Conservation (phyloP, 805 yeast genomes). For the Martiniozyma abietophila region DNA sequence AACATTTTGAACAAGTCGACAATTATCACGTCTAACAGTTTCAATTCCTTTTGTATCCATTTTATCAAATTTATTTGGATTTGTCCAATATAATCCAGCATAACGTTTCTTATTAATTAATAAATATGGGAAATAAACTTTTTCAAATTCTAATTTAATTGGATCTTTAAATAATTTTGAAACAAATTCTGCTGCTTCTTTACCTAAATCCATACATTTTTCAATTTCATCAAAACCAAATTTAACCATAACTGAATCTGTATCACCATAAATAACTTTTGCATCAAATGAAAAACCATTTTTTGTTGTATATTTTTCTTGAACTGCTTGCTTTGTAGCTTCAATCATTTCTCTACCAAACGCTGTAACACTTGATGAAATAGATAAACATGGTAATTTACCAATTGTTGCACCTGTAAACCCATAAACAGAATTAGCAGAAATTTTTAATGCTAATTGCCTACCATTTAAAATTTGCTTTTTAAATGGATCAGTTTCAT, state of each 20-base stretch:
- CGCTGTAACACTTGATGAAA: constrained; percentile 91
- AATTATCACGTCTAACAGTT: constrained; percentile 96
- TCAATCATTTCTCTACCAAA: constrained; percentile 98
- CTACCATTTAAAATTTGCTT: constrained; percentile 93
- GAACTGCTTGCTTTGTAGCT: constrained; percentile 77
- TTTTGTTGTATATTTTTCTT: constrained; percentile 63
- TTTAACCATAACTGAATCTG: constrained; percentile 98
- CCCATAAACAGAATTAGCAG: constrained; percentile 98
- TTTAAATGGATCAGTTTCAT: constrained; percentile 90
- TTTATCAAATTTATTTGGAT: constrained; percentile 84
- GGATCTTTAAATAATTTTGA: constrained; percentile 75
- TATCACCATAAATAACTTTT: constrained; percentile 93
- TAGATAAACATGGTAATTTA: constrained; percentile 90
- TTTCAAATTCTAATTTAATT: constrained; percentile 91
- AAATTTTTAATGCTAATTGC: constrained; percentile 89
- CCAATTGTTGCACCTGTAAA: constrained; percentile 99
- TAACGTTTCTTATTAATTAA: constrained; percentile 93
- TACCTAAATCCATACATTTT: constrained; percentile 84
- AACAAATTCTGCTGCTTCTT: constrained; percentile 87
- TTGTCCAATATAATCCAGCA: constrained; percentile 96
- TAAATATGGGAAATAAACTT: constrained; percentile 90
- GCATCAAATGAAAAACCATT: constrained; percentile 85
- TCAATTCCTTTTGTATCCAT: constrained; percentile 98
- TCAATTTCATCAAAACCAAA: constrained; percentile 77
- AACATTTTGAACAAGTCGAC: constrained; percentile 89